Evolutionary conservation across 2,329 filamentous ascomycete genomes (phyloP).

Genomic region (Ophiostoma australiae): DNA sequence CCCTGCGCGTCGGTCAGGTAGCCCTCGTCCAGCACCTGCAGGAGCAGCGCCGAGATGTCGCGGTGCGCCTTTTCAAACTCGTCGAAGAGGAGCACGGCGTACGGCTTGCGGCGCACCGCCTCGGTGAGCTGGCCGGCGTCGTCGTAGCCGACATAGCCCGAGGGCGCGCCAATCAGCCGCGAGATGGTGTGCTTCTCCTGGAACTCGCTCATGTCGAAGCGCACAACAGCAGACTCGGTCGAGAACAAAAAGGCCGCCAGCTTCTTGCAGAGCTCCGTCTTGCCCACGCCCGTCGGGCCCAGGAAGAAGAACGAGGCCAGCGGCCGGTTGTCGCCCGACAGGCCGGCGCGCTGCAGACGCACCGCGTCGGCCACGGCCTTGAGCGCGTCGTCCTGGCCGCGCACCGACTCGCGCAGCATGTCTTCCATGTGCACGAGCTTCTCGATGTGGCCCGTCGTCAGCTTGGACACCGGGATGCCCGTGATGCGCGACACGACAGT

Average conservation of each 20-base stretch:
- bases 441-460: constrained; percentile 90
- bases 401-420: constrained; percentile 72
- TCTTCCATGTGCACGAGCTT: constrained; percentile 97
- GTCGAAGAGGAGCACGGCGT: constrained; percentile 90
- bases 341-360: constrained; percentile 83
- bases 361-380: constrained; percentile 89
- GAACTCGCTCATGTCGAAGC: constrained; percentile 98
- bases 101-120: constrained; percentile 89
- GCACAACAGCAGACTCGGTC: constrained; percentile 80
- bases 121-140: constrained; percentile 95
- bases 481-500: constrained; percentile 85
- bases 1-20: constrained; percentile 94
- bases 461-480: constrained; percentile 85
- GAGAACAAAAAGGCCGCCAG: constrained; percentile 91
- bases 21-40: constrained; percentile 94
- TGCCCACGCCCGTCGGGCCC: constrained; percentile 92
- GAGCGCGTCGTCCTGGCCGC: constrained; percentile 91
- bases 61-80: constrained; percentile 97
- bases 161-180: constrained; percentile 83
- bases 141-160: constrained; percentile 94
- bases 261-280: constrained; percentile 96
- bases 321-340: constrained; percentile 86
- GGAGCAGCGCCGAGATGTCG: constrained; percentile 83
- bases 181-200: constrained; percentile 96
- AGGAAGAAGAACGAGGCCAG: constrained; percentile 97